These are phyloP conservation scores for Candida patagonica DNA, from an alignment of 805 yeast genomes.

Conservation along the genomic window DNA sequence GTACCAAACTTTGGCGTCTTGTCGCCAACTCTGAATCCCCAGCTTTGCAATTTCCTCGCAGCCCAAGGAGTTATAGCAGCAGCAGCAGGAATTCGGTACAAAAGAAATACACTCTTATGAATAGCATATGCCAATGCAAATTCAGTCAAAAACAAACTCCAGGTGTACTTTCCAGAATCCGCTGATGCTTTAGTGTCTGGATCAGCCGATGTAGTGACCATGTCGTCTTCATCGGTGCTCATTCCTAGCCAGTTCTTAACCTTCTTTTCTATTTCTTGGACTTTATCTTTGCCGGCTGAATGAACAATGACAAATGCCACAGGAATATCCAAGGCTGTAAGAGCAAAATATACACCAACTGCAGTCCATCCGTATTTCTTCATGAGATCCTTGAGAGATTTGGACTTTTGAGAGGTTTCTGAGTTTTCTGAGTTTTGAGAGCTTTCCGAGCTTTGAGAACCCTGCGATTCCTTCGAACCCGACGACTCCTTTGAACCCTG, in stretches of 20 bases:
- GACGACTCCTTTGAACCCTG: too few relatives aligned
- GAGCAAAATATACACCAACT: constrained; percentile 67
- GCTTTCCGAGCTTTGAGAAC: too few relatives aligned
- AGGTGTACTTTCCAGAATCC: too few relatives aligned
- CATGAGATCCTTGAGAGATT: constrained; percentile 46
- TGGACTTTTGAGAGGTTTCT: too few relatives aligned
- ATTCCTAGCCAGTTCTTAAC: constrained; percentile 56
- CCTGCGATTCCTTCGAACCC: too few relatives aligned
- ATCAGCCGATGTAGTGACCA: constrained; percentile 8
- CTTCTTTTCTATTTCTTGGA: constrained; percentile 54
- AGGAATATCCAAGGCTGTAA: constrained; percentile 75
- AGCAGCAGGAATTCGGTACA: constrained; percentile 78
- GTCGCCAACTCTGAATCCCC: constrained; percentile 72
- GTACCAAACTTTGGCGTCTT: constrained; percentile 39
- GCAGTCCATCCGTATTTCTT: constrained; percentile 90
- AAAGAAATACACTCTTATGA: constrained; percentile 69
- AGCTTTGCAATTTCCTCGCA: constrained; percentile 51
- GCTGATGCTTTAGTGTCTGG: constrained; percentile 8
- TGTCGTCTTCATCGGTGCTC: constrained; percentile 31
- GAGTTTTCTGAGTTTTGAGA: too few relatives aligned
- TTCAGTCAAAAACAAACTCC: constrained; percentile 60
- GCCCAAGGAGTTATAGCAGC: constrained; percentile 86
- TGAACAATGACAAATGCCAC: constrained; percentile 76
- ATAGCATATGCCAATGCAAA: constrained; percentile 85
- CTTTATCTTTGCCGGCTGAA: constrained; percentile 75